Evolutionary conservation across 306 rosid genomes (phyloP), one percentile per base, ranked within the genome.

Genomic region (Fagus crenata): DNA sequence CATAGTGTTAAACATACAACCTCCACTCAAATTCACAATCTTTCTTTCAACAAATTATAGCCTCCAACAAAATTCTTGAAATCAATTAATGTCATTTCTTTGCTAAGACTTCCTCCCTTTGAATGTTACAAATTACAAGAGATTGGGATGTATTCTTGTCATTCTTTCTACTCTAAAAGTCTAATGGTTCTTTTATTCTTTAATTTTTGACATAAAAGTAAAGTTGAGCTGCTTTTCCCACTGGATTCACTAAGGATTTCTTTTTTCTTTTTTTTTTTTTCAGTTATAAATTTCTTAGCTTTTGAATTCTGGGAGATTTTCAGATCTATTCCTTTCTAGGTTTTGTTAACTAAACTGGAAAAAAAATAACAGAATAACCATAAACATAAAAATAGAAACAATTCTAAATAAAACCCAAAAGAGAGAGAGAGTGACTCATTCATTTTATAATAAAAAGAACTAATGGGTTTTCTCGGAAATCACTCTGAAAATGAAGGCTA

Each of bases 381-480:
- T 35, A 35, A 61, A 61, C 18, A 9, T 2, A 33, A 33, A 61
- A 33, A 5, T 5, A 63, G 14, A 39, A 17, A n/a, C 7, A 7
- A 9, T 11, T 15, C 3, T 22, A 14, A 37, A 39, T n/a, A 39
- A 22, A 36, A 11, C 31, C 71, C 71, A 7, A 39, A 4, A 35
- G 33, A 35, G 28, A 35, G 22, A 28, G 4, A 4, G 67, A 60
- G 67, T 60, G 14, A 65, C 49, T 65, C 71, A 56, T 22, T 55
- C 75, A 22, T 22, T 22, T 22, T 22, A 22, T 22, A n/a, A 15
- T 5, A 33, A 39, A 77, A 53, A 67, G 3, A 65, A 59, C 22
- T 15, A 33, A 13, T 54, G 75, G 81, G 69, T 56, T 31, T 68
- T 36, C 7, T 17, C 22, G 59, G n/a, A 28, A 42, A 68, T 55